Evolutionary conservation across 2,329 filamentous ascomycete genomes (phyloP), one percentile per base, ranked within the genome.

Genomic region (Botrytis fragariae): DNA sequence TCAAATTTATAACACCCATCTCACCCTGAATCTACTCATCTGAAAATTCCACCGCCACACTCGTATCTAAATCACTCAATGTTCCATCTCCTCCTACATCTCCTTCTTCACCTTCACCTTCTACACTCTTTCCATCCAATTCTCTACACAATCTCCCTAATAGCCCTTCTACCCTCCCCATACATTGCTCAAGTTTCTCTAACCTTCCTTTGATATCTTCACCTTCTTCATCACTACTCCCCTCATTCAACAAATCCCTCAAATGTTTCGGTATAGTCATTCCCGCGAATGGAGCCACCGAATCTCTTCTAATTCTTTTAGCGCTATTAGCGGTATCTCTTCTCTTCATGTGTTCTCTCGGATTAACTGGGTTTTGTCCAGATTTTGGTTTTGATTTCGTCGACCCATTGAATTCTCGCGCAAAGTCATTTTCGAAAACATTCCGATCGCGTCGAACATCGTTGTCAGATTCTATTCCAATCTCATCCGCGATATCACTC

Each of bases 91-190:
- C 72, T 61, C 69, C 74, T 4, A 48, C n/a, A 20, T n/a, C 69
- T 37, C 32, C 42, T 3, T 32, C 44, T 6, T 72, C 70, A 18
- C 37, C 29, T 16, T 20, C 59, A 8, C 29, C 44, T 18, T 61
- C 44, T 10, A 4, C 42, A 22, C 32, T 45, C 39, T 69, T 62
- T 44, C 71, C 74, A 73, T 78, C 77, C 18, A 79, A 59, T 12
- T 75, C 75, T 22, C 75, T 74, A 73, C 77, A 79, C 37, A 81
- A 61, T 51, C 65, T 77, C 22, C 71, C 74, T 37, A 81, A 42
- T 73, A 81, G 74, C 57, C 71, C 61, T 63, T 81, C 79, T 51
- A 81, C 79, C 71, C 79, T 77, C 18, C 59, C 22, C 16, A 74
- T 79, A 14, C 72, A 60, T 69, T 75, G 67, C 73, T 81, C 79